phyloP scores from a whole-genome alignment of 2,329 filamentous ascomycete species.

The Orbilia javanica region DNA sequence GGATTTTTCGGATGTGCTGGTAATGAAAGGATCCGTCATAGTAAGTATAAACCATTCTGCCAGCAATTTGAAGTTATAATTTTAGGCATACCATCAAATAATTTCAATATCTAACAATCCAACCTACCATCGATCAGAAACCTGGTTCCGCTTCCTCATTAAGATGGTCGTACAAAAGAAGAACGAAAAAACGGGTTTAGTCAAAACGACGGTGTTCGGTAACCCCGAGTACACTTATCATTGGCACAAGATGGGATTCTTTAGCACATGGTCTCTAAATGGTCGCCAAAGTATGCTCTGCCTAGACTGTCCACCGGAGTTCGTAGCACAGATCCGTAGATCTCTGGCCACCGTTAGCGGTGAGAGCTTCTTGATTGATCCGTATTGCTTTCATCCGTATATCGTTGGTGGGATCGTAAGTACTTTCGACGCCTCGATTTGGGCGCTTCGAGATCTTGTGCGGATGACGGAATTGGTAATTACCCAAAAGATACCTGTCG shows the following conservation, averaged over 20 bases:
- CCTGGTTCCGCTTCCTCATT: constrained; percentile 31
- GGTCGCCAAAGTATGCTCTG: constrained; percentile 26
- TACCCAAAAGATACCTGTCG: neutral
- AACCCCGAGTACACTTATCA: neutral
- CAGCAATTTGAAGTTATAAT: neutral
- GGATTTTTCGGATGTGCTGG: constrained; percentile 24
- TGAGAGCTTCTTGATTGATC: constrained; percentile 9
- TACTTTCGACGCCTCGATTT: neutral
- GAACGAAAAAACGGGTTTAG: neutral
- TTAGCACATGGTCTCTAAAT: constrained; percentile 23
- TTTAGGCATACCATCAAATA: neutral
- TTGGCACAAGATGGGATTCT: constrained; percentile 28
- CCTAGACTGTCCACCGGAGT: neutral
- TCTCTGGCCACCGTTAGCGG: neutral
- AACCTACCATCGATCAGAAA: neutral
- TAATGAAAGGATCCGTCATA: neutral
- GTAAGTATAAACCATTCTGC: neutral
- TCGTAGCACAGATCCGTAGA: neutral
- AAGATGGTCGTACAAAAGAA: neutral
- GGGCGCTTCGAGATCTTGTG: constrained; percentile 13
- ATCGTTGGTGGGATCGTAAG: neutral
- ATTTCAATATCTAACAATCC: neutral
- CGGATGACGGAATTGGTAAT: constrained; percentile 2
- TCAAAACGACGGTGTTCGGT: neutral
- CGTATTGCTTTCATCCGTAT: constrained; percentile 30